These are phyloP conservation scores for Ceratocystiopsis sp. DNA, from an alignment of 2,329 filamentous ascomycete genomes.

Conservation along the genomic window DNA sequence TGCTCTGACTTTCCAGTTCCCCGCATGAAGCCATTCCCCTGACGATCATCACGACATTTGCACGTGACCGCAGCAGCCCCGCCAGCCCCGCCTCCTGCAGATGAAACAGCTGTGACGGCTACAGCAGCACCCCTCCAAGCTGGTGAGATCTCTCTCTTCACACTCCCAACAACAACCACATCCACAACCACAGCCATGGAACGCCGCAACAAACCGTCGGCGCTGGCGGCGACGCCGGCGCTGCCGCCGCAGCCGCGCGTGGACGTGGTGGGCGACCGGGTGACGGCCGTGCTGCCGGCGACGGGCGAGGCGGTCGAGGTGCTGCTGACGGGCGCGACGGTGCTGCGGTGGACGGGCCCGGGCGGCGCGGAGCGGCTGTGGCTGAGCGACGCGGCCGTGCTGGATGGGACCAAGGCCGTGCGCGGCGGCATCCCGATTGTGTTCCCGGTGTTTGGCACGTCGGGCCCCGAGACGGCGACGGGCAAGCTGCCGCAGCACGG, in stretches of 20 bases:
- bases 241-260: conserved; percentile 62
- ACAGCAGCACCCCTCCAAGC: too few species aligned
- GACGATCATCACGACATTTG: too few species aligned
- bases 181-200: too few species aligned
- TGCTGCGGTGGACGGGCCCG: conserved; percentile 81
- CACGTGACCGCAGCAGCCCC: too few species aligned
- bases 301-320: conserved; percentile 76
- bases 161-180: too few species aligned
- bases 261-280: conserved; percentile 51
- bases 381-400: conserved; percentile 59
- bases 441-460: conserved; percentile 86
- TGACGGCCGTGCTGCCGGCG: conserved; percentile 68
- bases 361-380: conserved; percentile 66
- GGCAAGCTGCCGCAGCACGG: conserved; percentile 77
- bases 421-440: conserved; percentile 84
- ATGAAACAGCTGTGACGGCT: too few species aligned
- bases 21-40: too few species aligned
- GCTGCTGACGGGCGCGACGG: conserved; percentile 79
- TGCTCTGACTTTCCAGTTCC: too few species aligned
- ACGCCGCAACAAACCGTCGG: conserved; percentile 66
- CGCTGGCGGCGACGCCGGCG: conserved; percentile 56
- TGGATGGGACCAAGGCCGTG: conserved; percentile 81
- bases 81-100: too few species aligned
- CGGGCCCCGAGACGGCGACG: conserved; percentile 54
- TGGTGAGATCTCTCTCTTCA: too few species aligned